Percentiles rank a stretch among this genome's conserved stretches.
phyloP scores from a whole-genome alignment of 768 basidiomycete genomes.

The Clavaria fumosa region DNA sequence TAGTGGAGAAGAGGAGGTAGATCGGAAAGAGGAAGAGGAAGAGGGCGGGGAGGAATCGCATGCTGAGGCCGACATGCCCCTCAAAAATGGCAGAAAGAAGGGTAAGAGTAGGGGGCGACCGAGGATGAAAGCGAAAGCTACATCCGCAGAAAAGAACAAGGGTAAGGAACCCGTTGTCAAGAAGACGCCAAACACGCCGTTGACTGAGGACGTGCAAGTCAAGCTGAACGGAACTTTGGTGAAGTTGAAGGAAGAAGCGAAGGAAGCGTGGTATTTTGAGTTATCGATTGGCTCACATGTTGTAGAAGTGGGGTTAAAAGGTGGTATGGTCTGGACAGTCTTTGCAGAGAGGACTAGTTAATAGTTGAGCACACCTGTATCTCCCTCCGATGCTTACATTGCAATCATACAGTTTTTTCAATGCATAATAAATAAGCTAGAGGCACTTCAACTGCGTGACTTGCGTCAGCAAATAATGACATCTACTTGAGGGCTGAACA shows the following conservation, averaged over 20 bases:
- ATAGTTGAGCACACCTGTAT: no score
- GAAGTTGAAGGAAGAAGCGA: conserved; percentile 28
- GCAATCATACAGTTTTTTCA: no score
- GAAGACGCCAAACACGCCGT: conserved; percentile 22
- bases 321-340: conserved; percentile 9
- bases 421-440: no score
- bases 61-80: conserved; percentile 16
- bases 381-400: no score
- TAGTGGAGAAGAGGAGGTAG: conserved; percentile 48
- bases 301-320: conserved; percentile 43
- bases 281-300: conserved; percentile 43
- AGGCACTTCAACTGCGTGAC: no score
- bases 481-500: no score
- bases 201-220: conserved; percentile 37
- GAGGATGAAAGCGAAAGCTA: conserved; percentile 19
- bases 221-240: conserved; percentile 45
- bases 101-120: conserved; percentile 25
- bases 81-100: conserved; percentile 29
- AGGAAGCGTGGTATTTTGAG: conserved; percentile 47
- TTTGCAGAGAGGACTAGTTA: conserved; percentile 6
- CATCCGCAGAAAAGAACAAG: conserved; percentile 17
- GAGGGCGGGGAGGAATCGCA: conserved; percentile 32
- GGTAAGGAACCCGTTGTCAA: conserved; percentile 17
- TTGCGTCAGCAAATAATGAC: no score
- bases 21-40: conserved; percentile 36